Percentiles rank a stretch among this genome's conserved stretches.
Evolutionary conservation across 257 asterid genomes (phyloP).

Genomic region (Solanum ossicruentum): DNA sequence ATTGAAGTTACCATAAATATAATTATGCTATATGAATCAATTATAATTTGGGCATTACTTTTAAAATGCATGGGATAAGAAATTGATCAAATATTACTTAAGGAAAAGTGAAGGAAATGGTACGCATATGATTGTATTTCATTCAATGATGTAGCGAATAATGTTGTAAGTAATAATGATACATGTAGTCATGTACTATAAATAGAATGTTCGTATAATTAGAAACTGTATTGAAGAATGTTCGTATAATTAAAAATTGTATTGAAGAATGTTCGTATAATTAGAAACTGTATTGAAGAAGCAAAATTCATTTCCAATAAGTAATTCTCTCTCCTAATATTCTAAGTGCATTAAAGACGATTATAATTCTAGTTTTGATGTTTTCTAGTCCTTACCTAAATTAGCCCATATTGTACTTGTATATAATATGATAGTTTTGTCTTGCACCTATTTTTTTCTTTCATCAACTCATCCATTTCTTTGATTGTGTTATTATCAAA

Average conservation of each 20-base stretch:
- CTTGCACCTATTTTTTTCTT: not conserved
- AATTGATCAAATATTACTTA: no score
- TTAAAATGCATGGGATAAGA: no score
- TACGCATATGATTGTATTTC: not conserved
- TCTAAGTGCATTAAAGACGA: not conserved
- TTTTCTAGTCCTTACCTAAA: not conserved
- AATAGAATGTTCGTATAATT: not conserved
- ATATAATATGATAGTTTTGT: not conserved
- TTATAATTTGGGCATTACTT: no score
- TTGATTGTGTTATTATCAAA: not conserved
- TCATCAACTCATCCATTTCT: not conserved
- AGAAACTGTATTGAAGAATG: not conserved
- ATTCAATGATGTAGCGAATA: not conserved
- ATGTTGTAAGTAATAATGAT: not conserved
- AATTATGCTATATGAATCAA: no score
- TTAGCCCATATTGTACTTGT: not conserved
- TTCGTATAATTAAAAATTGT: not conserved
- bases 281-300: not conserved
- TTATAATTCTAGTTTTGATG: not conserved
- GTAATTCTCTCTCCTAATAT: not conserved
- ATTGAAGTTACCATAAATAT: no score
- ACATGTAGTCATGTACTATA: not conserved
- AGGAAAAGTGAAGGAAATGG: not conserved
- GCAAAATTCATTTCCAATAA: not conserved
- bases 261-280: not conserved